Evolutionary conservation across 805 yeast species (phyloP).

Genomic region (Diddensiella santjacobensis): DNA sequence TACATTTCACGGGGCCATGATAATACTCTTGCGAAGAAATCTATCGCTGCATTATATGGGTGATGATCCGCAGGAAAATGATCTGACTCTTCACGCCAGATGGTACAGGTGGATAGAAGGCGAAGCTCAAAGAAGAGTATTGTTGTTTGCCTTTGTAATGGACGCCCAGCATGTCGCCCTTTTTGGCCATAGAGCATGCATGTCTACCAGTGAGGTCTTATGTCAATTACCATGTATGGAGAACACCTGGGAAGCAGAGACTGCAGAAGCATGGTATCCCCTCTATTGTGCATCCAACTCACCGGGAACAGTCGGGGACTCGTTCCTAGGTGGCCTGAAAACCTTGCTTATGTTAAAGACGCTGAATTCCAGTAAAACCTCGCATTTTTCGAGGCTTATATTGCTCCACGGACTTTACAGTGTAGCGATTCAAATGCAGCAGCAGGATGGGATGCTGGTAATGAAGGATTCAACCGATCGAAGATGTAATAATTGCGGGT

Average conservation of each 20-base stretch:
- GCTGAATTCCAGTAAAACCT: conserved; percentile 21
- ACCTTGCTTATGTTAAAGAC: conserved; percentile 23
- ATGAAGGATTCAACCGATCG: conserved; percentile 18
- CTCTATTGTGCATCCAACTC: conserved; percentile 5
- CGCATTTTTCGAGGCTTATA: conserved; percentile 24
- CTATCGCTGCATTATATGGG: conserved; percentile 4
- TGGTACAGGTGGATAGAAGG: conserved; percentile 29
- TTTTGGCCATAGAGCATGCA: conserved; percentile 25
- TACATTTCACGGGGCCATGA: conserved; percentile 30
- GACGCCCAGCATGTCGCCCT: conserved; percentile 31
- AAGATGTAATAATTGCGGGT: conserved; percentile 14
- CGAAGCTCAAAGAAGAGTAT: conserved; percentile 27
- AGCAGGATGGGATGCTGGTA: conserved; percentile 24
- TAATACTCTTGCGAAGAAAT: conserved; percentile 24
- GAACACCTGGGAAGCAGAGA: conserved; percentile 23
- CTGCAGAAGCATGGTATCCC: conserved; percentile 15
- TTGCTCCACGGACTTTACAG: conserved; percentile 28
- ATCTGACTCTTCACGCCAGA: conserved; percentile 9
- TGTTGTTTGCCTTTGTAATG: conserved; percentile 28
- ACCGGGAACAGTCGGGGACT: conserved; percentile 8
- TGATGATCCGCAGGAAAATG: background rate
- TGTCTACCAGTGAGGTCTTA: conserved; percentile 29
- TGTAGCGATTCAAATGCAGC: conserved; percentile 26
- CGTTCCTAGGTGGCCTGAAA: conserved; percentile 24
- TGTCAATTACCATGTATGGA: conserved; percentile 27